These are phyloP conservation scores for Yarrowia sp. DNA, from an alignment of 805 yeast species.

Conservation along the genomic window DNA sequence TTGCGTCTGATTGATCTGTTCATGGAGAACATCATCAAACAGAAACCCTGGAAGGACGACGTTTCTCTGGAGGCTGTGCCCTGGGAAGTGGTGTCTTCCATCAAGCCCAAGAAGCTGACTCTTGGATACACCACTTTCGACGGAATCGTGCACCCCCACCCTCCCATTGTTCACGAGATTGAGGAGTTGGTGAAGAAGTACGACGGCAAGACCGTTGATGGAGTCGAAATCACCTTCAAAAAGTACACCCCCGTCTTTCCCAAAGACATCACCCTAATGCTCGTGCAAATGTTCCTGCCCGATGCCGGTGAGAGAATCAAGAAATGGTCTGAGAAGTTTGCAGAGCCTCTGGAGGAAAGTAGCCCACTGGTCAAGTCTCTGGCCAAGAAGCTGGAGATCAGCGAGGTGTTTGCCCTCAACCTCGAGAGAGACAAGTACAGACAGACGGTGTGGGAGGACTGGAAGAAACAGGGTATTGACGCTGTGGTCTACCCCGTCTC, in stretches of 20 bases:
- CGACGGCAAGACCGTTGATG: slow-evolving; percentile 49
- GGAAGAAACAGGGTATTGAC: slow-evolving; percentile 49
- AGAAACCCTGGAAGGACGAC: slow-evolving; percentile 58
- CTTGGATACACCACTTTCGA: slow-evolving; percentile 59
- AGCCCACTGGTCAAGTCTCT: neutral
- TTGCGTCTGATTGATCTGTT: slow-evolving; percentile 53
- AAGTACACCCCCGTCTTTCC: slow-evolving; percentile 5
- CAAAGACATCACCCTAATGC: slow-evolving; percentile 60
- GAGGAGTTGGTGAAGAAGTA: slow-evolving; percentile 61
- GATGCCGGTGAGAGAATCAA: slow-evolving; percentile 56
- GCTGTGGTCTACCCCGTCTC: slow-evolving; percentile 31
- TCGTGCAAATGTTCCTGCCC: slow-evolving; percentile 58
- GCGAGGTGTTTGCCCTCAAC: slow-evolving; percentile 53
- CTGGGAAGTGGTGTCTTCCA: slow-evolving; percentile 48
- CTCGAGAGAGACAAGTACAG: slow-evolving; percentile 51
- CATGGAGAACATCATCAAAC: slow-evolving; percentile 52
- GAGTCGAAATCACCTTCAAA: slow-evolving; percentile 17
- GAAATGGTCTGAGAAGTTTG: slow-evolving; percentile 44
- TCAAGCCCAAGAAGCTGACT: slow-evolving; percentile 50
- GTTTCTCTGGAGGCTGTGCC: slow-evolving; percentile 59
- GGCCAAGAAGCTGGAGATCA: slow-evolving; percentile 33
- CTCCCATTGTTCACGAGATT: slow-evolving; percentile 62
- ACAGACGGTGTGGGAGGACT: slow-evolving; percentile 48
- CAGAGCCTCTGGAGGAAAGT: slow-evolving; percentile 38
- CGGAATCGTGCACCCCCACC: slow-evolving; percentile 58